Conservation (phyloP, 768 basidiomycete species). For the Chlorophyllum brunneum region DNA sequence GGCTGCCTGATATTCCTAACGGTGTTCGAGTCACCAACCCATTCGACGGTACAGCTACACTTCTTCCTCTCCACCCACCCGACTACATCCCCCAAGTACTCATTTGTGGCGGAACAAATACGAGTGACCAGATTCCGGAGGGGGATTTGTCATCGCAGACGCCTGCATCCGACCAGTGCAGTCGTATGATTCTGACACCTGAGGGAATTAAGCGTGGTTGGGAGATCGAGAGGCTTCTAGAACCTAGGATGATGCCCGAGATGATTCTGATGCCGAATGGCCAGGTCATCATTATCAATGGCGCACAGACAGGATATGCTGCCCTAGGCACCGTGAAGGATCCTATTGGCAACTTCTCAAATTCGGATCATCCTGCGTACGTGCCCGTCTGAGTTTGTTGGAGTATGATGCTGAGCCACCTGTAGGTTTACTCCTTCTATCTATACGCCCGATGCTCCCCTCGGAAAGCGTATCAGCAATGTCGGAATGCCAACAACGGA, state of each 20-base stretch:
- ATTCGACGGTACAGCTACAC: slow-evolving; percentile 33
- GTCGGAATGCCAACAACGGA: slow-evolving; percentile 37
- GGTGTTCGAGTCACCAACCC: slow-evolving; percentile 39
- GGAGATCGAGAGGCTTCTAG: slow-evolving; percentile 41
- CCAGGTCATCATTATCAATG: slow-evolving; percentile 39
- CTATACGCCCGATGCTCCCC: slow-evolving; percentile 40
- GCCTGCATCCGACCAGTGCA: slow-evolving; percentile 41
- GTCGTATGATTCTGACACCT: slow-evolving; percentile 35
- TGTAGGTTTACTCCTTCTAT: slow-evolving; percentile 36
- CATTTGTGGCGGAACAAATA: slow-evolving; percentile 41
- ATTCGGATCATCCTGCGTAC: slow-evolving; percentile 29
- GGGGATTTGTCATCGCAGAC: slow-evolving; percentile 34
- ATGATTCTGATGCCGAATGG: slow-evolving; percentile 41
- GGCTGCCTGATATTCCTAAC: slow-evolving; percentile 40
- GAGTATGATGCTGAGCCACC: neutral
- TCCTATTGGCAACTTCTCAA: slow-evolving; percentile 22
- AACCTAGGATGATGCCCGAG: slow-evolving; percentile 36
- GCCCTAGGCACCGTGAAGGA: slow-evolving; percentile 31
- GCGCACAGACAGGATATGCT: slow-evolving; percentile 38
- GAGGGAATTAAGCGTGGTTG: slow-evolving; percentile 41
- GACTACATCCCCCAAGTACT: slow-evolving; percentile 42
- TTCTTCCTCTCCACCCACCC: slow-evolving; percentile 34
- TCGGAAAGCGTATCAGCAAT: slow-evolving; percentile 44
- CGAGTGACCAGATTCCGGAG: slow-evolving; percentile 26
- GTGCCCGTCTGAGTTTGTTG: neutral